Evolutionary conservation across 2,329 filamentous ascomycete genomes (phyloP), one percentile per base, ranked within the genome.

Genomic region (Xylariales sp.): DNA sequence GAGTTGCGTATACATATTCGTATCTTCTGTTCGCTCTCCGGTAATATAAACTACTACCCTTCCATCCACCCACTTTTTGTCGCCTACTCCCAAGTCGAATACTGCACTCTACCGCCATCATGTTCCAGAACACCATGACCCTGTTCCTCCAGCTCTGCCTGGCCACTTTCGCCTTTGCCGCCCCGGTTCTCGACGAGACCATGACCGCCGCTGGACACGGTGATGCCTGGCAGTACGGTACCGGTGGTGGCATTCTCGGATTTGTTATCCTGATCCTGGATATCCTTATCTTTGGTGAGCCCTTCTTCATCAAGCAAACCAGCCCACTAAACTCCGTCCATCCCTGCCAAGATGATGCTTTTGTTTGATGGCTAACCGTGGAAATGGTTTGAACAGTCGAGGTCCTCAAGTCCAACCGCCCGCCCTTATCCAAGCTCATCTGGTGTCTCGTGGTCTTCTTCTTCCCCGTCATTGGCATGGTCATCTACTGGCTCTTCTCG

Each of bases 361-460:
- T n/a, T n/a, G 17, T 35, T 18, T 5, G 13, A 16, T 14, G n/a
- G n/a, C 16, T n/a, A 5, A 36, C 23, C 19, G 18, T 45, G 12
- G 15, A 27, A 12, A 30, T 11, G n/a, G n/a, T n/a, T n/a, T n/a
- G n/a, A n/a, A 40, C 46, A 83, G 78, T 82, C 49, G 79, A 83
- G 60, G 72, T 83, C 46, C 61, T 83, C 40, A 76, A 81, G 59
- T 82, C 78, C 28, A 79, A 73, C 58, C 77, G 78, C 42, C 69
- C 77, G 5, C 61, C 70, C 15, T 55, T 62, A 15, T 63, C 71
- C 58, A 83, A 83, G 63, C 55, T 83, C 4, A 61, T 81, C 20
- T 83, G 79, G 79, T 74, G 68, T 33, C 62, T 82, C 1, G 62
- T 80, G 29, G 76, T 83, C 51, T 82, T 83, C 64, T 58, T 83